A percentile compares a stretch with the other conserved stretches of the same genome.
These are phyloP conservation scores for Penicillium samsonianum DNA, from an alignment of 495 filamentous ascomycete genomes.

Conservation along the genomic window DNA sequence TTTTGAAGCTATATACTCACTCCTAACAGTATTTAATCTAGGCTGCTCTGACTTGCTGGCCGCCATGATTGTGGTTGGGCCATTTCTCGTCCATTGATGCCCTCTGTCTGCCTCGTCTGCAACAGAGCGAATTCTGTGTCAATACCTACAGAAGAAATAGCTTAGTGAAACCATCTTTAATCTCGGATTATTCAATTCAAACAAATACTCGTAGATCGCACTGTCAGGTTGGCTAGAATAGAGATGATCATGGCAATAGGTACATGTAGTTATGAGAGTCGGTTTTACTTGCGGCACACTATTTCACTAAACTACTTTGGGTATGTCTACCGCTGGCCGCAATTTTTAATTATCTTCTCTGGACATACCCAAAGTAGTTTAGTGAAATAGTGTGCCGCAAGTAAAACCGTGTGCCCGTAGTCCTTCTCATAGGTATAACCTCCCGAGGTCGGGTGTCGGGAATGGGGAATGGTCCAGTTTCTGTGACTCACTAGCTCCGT, in stretches of 20 bases:
- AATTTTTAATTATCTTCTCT: too few species aligned
- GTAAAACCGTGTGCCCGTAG: too few species aligned
- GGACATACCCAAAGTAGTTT: too few species aligned
- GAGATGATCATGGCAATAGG: too few species aligned
- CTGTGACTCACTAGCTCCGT: neutral
- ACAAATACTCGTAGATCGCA: neutral
- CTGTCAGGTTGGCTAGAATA: too few species aligned
- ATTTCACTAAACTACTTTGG: too few species aligned
- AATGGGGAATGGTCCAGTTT: neutral
- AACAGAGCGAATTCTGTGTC: neutral
- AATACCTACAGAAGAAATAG: neutral
- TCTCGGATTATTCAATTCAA: neutral
- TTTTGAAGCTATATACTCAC: neutral
- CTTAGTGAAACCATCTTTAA: neutral
- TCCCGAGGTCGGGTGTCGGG: too few species aligned
- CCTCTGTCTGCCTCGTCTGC: neutral
- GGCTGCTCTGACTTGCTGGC: neutral
- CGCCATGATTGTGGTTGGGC: neutral
- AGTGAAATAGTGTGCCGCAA: too few species aligned
- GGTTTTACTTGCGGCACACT: too few species aligned
- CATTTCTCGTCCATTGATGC: neutral
- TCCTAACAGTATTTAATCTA: constrained; percentile 3
- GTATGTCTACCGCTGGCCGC: too few species aligned
- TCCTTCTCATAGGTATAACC: too few species aligned
- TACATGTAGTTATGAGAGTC: too few species aligned